Evolutionary conservation across 1,284 basidiomycete genomes (phyloP).

Genomic region (Vanrija humicola): DNA sequence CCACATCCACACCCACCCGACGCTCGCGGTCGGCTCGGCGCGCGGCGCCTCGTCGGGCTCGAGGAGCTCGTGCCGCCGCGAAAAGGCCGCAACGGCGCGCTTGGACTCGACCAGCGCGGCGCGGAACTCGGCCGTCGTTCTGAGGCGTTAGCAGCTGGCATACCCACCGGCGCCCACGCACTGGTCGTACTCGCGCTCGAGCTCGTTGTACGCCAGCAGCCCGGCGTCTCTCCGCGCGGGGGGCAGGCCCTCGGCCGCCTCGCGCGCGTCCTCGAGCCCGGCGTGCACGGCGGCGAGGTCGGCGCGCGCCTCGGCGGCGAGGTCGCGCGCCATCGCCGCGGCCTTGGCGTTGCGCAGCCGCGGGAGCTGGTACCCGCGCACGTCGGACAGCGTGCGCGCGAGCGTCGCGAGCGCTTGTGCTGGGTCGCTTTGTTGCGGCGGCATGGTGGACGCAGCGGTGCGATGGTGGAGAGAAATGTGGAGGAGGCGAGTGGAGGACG

Average conservation of each 20-base stretch:
- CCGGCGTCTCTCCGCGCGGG: constrained; percentile 52
- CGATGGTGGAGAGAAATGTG: not conserved
- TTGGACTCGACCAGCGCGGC: constrained; percentile 28
- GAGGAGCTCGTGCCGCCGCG: constrained; percentile 26
- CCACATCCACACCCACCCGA: constrained; percentile 19
- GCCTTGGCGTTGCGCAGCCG: constrained; percentile 64
- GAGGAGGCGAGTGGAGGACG: not conserved
- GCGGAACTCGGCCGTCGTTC: constrained; percentile 24
- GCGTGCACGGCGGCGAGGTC: constrained; percentile 62
- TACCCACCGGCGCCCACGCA: constrained; percentile 6
- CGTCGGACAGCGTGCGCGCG: constrained; percentile 60
- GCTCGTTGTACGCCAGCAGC: constrained; percentile 43
- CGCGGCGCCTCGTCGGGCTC: constrained; percentile 9
- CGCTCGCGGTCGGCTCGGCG: constrained; percentile 17
- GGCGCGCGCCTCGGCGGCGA: constrained; percentile 67
- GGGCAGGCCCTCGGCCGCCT: constrained; percentile 11
- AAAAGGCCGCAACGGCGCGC: constrained; percentile 13
- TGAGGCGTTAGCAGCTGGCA: not conserved
- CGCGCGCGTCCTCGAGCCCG: constrained; percentile 4
- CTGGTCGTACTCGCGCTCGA: constrained; percentile 19
- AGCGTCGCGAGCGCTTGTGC: constrained; percentile 37
- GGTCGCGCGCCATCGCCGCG: constrained; percentile 66
- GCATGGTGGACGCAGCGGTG: not conserved
- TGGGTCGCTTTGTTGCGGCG: not conserved
- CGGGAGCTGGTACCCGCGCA: constrained; percentile 68